Percentiles rank a stretch among this genome's conserved stretches.
Conservation (phyloP, 2,329 filamentous ascomycete genomes). For the Spiromastix sp. region DNA sequence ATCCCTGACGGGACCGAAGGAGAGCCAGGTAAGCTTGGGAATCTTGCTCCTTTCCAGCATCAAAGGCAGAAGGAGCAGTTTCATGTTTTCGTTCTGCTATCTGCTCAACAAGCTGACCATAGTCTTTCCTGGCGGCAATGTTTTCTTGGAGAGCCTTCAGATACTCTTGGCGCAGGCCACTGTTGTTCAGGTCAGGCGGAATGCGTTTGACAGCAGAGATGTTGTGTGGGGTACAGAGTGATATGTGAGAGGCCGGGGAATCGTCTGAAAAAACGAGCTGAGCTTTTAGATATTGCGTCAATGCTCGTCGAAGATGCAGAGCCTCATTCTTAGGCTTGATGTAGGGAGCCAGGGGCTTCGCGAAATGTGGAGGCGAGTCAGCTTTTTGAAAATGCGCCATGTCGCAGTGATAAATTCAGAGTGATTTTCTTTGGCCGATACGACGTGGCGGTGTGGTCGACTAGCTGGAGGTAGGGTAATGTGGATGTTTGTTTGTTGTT, state of each 20-base stretch:
- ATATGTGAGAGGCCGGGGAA: conserved; percentile 22
- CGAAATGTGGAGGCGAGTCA: conserved; percentile 12
- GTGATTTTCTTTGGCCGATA: too few relatives aligned
- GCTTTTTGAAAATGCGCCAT: neutral
- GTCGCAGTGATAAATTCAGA: too few relatives aligned
- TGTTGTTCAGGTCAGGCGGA: conserved; percentile 28
- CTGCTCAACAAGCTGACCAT: conserved; percentile 24
- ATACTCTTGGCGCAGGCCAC: conserved; percentile 35
- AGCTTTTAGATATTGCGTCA: conserved; percentile 29
- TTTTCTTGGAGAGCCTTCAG: conserved; percentile 36
- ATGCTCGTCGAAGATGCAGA: conserved; percentile 28
- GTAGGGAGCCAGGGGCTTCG: conserved; percentile 28
- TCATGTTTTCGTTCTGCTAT: conserved; percentile 21
- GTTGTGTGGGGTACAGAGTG: conserved; percentile 24
- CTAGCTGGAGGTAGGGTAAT: too few relatives aligned
- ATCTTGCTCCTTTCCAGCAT: conserved; percentile 14
- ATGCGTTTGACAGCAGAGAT: conserved; percentile 23
- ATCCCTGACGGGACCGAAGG: conserved; percentile 35
- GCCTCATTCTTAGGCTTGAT: conserved; percentile 29
- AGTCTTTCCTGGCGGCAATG: conserved; percentile 29
- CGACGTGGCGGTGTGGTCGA: too few relatives aligned
- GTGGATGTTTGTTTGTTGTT: too few relatives aligned
- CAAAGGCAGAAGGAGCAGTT: conserved; percentile 11
- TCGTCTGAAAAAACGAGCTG: conserved; percentile 24
- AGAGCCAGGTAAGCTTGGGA: conserved; percentile 34